Base-by-base conservation (phyloP, 768 basidiomycete genomes). In the Termitomyces sp. region DNA sequence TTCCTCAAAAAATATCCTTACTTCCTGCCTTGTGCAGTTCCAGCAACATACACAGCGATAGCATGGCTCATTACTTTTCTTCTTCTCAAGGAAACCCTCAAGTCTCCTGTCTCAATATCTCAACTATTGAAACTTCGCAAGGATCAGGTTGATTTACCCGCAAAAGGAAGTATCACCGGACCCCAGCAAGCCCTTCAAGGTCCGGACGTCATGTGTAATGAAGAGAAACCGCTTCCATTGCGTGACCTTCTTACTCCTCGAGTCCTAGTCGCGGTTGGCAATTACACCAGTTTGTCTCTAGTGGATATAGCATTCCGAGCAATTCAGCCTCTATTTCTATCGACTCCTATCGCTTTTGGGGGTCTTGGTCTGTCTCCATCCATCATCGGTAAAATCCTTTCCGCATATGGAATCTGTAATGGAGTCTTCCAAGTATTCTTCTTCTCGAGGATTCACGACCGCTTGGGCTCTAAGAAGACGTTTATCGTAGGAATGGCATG, bases 331-430 rank as follows among this genome's bases (percentile, higher is more conserved):
- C 68, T 90, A 26, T 91, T 89, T 71, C 76, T 83, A 49, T 83
- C 88, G n/a, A 90, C 88, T 6, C 87, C 90, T 18, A 74, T 85
- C 55, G 75, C 77, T 24, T 75, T 84, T 14, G 90, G 89, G 33
- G 90, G 90, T 0, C 79, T 91, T 16, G 88, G 87, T 4, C 71
- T 91, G n/a, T 72, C 80, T 22, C 88, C 90, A 4, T 73, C 82
- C 4, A 70, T 66, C 9, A 91, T 92, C 34, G 90, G 90, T 4
- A 79, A 80, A 36, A 80, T 89, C 58, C 74, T 90, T 22, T 81
- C 86, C 7, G 54, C 74, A 7, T 85, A 79, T 64, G 90, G 89
- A 1, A 65, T 88, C 30, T 65, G 83, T 54, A 88, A 87, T 61
- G 90, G 88, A 6, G 26, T 82, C 20, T 77, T 88, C 67, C 87